These are phyloP conservation scores for Zangia roseola DNA, from an alignment of 768 basidiomycete genomes.

Conservation along the genomic window DNA sequence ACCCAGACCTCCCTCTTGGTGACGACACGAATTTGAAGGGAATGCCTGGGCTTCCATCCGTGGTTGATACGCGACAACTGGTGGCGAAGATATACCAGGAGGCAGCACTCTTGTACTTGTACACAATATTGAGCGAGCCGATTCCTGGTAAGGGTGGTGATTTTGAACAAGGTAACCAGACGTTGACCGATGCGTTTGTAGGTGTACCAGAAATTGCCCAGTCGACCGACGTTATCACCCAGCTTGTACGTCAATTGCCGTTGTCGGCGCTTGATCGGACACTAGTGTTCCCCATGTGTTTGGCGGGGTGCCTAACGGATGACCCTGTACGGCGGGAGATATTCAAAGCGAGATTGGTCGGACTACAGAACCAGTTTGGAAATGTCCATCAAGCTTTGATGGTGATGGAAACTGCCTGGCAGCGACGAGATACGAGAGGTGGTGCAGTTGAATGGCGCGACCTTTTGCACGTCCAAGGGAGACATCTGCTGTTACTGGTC, in stretches of 20 bases:
- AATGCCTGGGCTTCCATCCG: conserved; percentile 29
- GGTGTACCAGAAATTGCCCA: conserved; percentile 70
- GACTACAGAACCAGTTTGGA: conserved; percentile 56
- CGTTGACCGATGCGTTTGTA: conserved; percentile 28
- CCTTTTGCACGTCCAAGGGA: conserved; percentile 37
- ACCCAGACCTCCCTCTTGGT: conserved; percentile 37
- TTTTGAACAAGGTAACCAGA: not conserved
- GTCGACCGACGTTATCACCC: conserved; percentile 54
- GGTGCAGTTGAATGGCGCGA: conserved; percentile 61
- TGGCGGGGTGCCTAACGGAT: conserved; percentile 74
- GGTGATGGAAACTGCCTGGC: conserved; percentile 71
- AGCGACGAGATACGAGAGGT: conserved; percentile 56
- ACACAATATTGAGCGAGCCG: conserved; percentile 67
- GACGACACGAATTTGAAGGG: conserved; percentile 22
- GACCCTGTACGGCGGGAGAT: conserved; percentile 56
- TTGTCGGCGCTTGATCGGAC: conserved; percentile 63
- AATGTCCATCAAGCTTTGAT: conserved; percentile 56
- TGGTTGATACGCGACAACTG: conserved; percentile 46
- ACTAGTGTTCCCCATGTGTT: conserved; percentile 69
- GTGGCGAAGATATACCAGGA: conserved; percentile 63
- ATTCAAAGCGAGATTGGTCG: conserved; percentile 55
- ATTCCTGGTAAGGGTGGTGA: conserved; percentile 56
- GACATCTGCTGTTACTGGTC: conserved; percentile 29
- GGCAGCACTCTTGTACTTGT: conserved; percentile 62
- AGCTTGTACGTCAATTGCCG: conserved; percentile 51